Conservation (phyloP, 2,329 filamentous ascomycete species). For the Monilinia aucupariae region DNA sequence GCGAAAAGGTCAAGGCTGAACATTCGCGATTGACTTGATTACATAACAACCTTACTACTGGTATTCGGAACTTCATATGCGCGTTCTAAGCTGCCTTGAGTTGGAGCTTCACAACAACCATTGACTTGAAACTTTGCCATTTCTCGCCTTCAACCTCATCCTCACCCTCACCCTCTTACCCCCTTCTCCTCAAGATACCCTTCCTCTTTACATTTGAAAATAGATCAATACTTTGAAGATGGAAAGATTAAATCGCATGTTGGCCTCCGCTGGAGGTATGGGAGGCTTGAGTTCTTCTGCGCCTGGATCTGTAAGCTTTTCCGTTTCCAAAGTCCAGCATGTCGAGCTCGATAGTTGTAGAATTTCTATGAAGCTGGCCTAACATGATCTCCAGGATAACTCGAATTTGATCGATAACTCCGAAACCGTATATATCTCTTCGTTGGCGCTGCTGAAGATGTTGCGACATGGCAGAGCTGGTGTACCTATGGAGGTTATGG, state of each 20-base stretch:
- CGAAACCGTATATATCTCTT: constrained; percentile 98
- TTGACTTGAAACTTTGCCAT: constrained; percentile 7
- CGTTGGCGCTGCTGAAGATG: constrained; percentile 96
- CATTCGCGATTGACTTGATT: constrained; percentile 1
- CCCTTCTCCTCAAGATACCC: constrained; percentile 6
- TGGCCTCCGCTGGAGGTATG: constrained; percentile 69
- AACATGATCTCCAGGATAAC: constrained; percentile 61
- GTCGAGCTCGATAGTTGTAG: constrained; percentile 10
- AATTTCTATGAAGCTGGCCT: constrained; percentile 19
- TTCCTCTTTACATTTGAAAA: neutral
- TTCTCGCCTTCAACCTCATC: constrained; percentile 3
- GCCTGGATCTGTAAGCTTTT: constrained; percentile 56
- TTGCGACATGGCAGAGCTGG: constrained; percentile 92
- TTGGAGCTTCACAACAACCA: constrained; percentile 19
- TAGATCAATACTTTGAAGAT: constrained; percentile 44
- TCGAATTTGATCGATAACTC: constrained; percentile 94
- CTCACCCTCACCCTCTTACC: neutral
- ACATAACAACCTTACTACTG: constrained; percentile 2
- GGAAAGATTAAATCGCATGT: constrained; percentile 88
- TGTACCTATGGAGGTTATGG: constrained; percentile 99
- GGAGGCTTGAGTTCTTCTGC: constrained; percentile 50
- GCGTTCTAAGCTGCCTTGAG: constrained; percentile 21
- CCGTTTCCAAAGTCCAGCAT: constrained; percentile 14
- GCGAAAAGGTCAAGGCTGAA: neutral
- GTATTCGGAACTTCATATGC: constrained; percentile 10